phyloP scores from a whole-genome alignment of 306 rosid genomes.

The Sicyos baderoa region DNA sequence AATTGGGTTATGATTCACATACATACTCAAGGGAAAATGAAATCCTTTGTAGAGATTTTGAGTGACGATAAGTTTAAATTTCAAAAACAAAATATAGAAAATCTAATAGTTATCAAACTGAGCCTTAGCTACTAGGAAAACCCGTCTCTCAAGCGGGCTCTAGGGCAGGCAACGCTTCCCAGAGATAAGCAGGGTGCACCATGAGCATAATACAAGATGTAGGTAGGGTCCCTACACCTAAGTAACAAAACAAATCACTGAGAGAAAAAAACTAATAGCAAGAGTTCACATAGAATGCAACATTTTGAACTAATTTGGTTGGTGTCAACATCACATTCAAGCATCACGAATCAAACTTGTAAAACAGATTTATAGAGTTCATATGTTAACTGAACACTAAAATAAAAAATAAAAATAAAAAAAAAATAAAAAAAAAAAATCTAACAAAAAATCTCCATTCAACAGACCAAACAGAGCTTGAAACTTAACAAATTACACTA shows the following conservation, averaged over 20 bases:
- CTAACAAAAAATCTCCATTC: background rate
- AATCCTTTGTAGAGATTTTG: too few relatives aligned
- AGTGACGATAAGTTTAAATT: too few relatives aligned
- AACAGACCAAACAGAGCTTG: background rate
- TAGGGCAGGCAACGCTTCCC: background rate
- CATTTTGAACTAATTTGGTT: background rate
- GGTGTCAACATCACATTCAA: background rate
- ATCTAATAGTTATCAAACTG: too few relatives aligned
- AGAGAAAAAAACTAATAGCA: background rate
- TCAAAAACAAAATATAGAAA: too few relatives aligned
- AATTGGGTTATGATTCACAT: too few relatives aligned
- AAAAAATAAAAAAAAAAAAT: too few relatives aligned
- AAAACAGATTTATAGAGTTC: background rate
- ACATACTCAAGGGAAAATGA: too few relatives aligned
- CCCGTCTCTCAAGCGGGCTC: background rate
- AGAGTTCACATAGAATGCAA: background rate
- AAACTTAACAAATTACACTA: background rate
- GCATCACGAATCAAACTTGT: background rate
- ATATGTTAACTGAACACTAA: background rate
- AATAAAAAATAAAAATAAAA: too few relatives aligned
- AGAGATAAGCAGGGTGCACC: background rate
- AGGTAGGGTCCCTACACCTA: background rate
- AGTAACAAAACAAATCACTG: background rate
- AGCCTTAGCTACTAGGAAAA: background rate
- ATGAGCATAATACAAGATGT: background rate